Base-by-base conservation (phyloP, 2,329 filamentous ascomycete genomes). In the Septoria linicola region DNA sequence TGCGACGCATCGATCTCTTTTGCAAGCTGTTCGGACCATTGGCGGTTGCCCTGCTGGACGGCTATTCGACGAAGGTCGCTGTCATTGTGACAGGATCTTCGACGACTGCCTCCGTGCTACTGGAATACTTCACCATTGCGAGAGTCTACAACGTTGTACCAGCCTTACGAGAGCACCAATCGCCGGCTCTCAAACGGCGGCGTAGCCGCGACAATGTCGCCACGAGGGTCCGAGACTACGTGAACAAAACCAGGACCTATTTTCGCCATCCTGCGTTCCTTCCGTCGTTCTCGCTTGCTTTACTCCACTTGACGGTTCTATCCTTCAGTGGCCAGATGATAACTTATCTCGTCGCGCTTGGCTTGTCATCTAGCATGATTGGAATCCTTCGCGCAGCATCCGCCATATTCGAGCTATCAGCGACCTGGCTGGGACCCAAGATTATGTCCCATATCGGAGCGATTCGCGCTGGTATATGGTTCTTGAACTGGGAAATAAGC, bases 391-490 rank as follows among this genome's bases (percentile, higher is more conserved):
- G 83, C 3, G 78, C 78, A 0, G 55, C 75, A 3, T 77, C 78
- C 23, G 77, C 79, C 1, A 49, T 75, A 2, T 75, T 82, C 42
- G 84, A 87, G 63, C 68, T 87, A 2, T 71, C 72, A 6, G 82
- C 83, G 0, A 87, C 84, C 0, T 84, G 80, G 74, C 63, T 78
- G 0, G 80, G 78, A 0, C 83, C 83, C 0, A 68, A 71, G 48
- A 63, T 84, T 11, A 83, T 82, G 74, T 60, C 59, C 2, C 65
- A 62, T 3, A 75, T 77, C 4, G 73, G 74, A 17, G 63, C 73
- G 1, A 72, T 88, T 6, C 73, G 87, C n/a, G 76, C 79, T 0
- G 87, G 86, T 0, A 73, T 89, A 2, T 90, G 87, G 87, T 82
- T 81, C 55, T 64, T 85, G 8, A 83, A 78, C 49, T 87, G 83